A percentile compares a stretch with the other conserved stretches of the same genome.
Conservation (phyloP, 2,329 filamentous ascomycete genomes). For the Aspergillus sp. region DNA sequence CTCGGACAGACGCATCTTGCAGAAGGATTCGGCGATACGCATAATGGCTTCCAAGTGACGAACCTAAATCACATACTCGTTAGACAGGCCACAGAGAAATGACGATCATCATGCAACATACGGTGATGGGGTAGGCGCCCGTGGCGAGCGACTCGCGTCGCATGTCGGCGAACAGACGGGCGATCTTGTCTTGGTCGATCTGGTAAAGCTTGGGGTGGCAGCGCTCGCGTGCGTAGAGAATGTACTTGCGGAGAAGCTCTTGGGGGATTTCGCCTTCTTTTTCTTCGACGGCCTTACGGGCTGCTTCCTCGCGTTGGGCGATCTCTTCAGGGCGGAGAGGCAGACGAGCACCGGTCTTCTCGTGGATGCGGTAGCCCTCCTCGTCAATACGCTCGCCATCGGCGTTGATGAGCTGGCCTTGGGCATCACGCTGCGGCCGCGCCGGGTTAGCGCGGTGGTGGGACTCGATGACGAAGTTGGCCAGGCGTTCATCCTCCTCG, state of each 20-base stretch:
- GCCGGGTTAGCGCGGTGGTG: constrained; percentile 84
- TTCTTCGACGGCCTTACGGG: constrained; percentile 48
- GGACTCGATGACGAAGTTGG: constrained; percentile 90
- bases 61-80: constrained; percentile 55
- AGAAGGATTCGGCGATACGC: constrained; percentile 90
- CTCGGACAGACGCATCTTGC: constrained; percentile 96
- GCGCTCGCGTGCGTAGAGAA: constrained; percentile 87
- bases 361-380: constrained; percentile 53
- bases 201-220: constrained; percentile 92
- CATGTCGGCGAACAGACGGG: constrained; percentile 94
- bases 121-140: constrained; percentile 95
- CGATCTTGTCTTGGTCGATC: constrained; percentile 96
- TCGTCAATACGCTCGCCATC: constrained; percentile 58
- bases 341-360: constrained; percentile 34
- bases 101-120: constrained; percentile 49
- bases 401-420: constrained; percentile 43
- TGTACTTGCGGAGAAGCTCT: constrained; percentile 90
- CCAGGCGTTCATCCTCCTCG: constrained; percentile 84
- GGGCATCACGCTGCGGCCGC: constrained; percentile 48
- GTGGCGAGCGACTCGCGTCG: constrained; percentile 86
- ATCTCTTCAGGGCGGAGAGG: constrained; percentile 45
- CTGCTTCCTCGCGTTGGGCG: constrained; percentile 35
- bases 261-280: constrained; percentile 77
- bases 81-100: neutral
- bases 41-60: constrained; percentile 98